Evolutionary conservation across 2,329 filamentous ascomycete species (phyloP).

Genomic region (Arthrobotrys pseudoclavata): DNA sequence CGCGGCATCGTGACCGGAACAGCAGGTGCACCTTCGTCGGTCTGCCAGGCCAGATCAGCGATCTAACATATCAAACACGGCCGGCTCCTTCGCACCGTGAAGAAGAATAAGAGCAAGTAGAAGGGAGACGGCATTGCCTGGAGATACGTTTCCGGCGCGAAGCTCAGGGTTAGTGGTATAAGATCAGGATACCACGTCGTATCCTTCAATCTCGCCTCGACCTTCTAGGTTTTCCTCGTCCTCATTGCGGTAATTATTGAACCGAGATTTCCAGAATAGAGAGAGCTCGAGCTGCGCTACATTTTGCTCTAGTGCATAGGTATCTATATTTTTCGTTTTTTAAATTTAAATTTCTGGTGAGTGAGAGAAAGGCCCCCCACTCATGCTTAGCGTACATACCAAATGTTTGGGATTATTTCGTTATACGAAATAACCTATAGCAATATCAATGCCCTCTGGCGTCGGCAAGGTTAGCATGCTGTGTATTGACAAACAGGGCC

Average conservation of each 20-base stretch:
- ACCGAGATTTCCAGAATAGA: constrained; percentile 48
- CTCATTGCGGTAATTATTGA: constrained; percentile 58
- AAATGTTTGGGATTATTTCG: constrained; percentile 23
- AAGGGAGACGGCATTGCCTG: constrained; percentile 25
- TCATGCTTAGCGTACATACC: constrained; percentile 37
- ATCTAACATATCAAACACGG: constrained; percentile 38
- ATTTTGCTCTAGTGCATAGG: constrained; percentile 9
- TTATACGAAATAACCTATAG: constrained; percentile 46
- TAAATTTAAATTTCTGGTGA: constrained; percentile 35
- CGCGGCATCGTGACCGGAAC: constrained; percentile 60
- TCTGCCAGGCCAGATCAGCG: constrained; percentile 60
- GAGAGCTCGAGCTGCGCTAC: constrained; percentile 33
- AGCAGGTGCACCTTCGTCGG: constrained; percentile 60
- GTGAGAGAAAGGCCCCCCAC: constrained; percentile 44
- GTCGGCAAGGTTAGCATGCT: constrained; percentile 51
- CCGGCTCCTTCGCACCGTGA: constrained; percentile 29
- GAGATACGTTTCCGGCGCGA: constrained; percentile 50
- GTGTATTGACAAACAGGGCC: constrained; percentile 43
- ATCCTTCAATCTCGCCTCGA: constrained; percentile 45
- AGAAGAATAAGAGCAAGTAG: not conserved
- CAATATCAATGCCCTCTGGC: constrained; percentile 47
- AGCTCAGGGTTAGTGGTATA: constrained; percentile 41
- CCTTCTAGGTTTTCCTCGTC: constrained; percentile 31
- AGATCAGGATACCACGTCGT: constrained; percentile 53
- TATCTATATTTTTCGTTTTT: constrained; percentile 17